phyloP scores from a whole-genome alignment of 805 yeast genomes.

The Ogataea pilisensis region DNA sequence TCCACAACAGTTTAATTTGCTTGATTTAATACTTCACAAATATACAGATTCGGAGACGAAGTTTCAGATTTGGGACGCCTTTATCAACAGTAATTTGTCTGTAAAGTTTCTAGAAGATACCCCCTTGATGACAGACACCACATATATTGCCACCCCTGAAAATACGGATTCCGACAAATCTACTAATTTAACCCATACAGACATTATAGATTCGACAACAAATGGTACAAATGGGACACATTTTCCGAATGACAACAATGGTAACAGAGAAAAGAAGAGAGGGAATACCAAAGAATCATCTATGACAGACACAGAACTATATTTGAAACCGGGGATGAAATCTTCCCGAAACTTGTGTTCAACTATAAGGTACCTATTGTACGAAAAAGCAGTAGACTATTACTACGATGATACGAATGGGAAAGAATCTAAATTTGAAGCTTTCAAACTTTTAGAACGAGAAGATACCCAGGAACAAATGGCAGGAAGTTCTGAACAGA shows the following conservation, averaged over 20 bases:
- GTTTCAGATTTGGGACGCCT: slow-evolving; percentile 38
- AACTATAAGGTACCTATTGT: slow-evolving; percentile 61
- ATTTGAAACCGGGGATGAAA: slow-evolving; percentile 41
- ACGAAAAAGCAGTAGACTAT: slow-evolving; percentile 64
- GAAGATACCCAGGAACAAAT: slow-evolving; percentile 30
- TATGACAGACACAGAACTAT: slow-evolving; percentile 33
- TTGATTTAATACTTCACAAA: slow-evolving; percentile 42
- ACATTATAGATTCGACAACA: slow-evolving; percentile 17
- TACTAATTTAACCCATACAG: no score
- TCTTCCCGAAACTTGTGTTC: slow-evolving; percentile 56
- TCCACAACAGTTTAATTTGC: slow-evolving; percentile 50
- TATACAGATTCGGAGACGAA: slow-evolving; percentile 10
- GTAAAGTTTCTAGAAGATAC: slow-evolving; percentile 21
- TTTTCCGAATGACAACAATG: slow-evolving; percentile 1
- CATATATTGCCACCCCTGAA: not conserved
- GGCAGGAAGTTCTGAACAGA: slow-evolving; percentile 10
- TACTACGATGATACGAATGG: slow-evolving; percentile 13
- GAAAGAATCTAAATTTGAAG: slow-evolving; percentile 9
- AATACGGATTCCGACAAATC: not conserved
- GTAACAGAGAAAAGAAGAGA: not conserved
- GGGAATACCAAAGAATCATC: not conserved
- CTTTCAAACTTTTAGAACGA: slow-evolving; percentile 24
- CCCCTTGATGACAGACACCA: not conserved
- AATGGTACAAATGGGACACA: slow-evolving; percentile 1
- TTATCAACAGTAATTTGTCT: slow-evolving; percentile 38